phyloP scores from a whole-genome alignment of 257 asterid species.

The Fraxinus cuspidata region DNA sequence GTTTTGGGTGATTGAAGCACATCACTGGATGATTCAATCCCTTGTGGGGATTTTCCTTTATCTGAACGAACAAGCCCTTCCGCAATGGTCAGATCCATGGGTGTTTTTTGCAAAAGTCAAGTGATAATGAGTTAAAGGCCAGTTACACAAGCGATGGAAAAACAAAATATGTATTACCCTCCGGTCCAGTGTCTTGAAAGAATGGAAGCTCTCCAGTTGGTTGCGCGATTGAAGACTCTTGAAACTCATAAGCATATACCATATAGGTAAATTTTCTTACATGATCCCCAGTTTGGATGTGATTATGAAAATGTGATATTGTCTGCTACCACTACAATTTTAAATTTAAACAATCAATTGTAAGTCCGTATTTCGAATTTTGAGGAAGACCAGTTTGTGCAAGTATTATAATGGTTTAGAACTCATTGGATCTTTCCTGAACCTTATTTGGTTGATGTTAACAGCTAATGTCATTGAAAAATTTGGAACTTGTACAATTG shows the following conservation, averaged over 20 bases:
- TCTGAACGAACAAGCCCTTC: too few species aligned
- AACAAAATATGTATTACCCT: too few species aligned
- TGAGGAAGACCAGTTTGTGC: not conserved
- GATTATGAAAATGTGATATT: not conserved
- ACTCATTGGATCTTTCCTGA: not conserved
- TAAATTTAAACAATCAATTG: not conserved
- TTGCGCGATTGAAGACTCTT: too few species aligned
- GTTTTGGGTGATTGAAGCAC: too few species aligned
- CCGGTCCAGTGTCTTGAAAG: too few species aligned
- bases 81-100: too few species aligned
- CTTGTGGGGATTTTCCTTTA: too few species aligned
- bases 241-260: conserved; percentile 57
- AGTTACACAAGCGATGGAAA: too few species aligned
- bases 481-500: not conserved
- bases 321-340: not conserved
- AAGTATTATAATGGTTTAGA: not conserved
- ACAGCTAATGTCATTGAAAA: not conserved
- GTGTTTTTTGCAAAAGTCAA: too few species aligned
- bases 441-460: not conserved
- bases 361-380: not conserved
- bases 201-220: too few species aligned
- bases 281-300: not conserved
- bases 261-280: conserved; percentile 37
- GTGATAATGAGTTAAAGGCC: too few species aligned
- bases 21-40: too few species aligned